Conservation (phyloP, 1,139 yeast genomes). For the Protomyces macrosporus region DNA sequence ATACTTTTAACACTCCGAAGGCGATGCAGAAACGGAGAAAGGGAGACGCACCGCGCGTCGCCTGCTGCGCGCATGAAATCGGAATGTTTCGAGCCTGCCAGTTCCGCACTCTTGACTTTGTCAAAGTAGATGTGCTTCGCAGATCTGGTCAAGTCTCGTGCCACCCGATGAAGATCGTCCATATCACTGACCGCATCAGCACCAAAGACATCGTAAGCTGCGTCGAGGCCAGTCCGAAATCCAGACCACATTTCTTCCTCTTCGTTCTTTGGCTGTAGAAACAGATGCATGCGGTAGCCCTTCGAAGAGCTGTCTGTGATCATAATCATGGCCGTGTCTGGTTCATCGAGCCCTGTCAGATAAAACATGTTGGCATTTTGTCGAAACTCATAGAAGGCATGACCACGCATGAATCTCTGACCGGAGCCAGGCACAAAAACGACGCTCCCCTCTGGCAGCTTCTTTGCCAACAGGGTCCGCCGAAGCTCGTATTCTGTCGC, state of each 20-base stretch:
- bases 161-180: conserved; percentile 12
- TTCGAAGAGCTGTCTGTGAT: conserved; percentile 45
- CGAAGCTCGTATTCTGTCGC: conserved; percentile 77
- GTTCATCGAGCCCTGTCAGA: conserved; percentile 65
- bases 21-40: conserved; percentile 50
- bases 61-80: conserved; percentile 34
- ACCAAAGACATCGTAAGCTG: conserved; percentile 75
- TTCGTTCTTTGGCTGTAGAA: conserved; percentile 80
- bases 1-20: conserved; percentile 67
- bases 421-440: conserved; percentile 50
- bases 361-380: conserved; percentile 70
- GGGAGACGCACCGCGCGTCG: conserved; percentile 40
- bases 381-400: conserved; percentile 86
- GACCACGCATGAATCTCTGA: conserved; percentile 74
- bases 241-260: conserved; percentile 92
- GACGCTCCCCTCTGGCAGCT: conserved; percentile 59
- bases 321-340: conserved; percentile 70
- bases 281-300: conserved; percentile 53
- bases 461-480: conserved; percentile 52
- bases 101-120: conserved; percentile 28
- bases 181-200: conserved; percentile 57
- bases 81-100: conserved; percentile 18
- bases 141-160: conserved; percentile 47
- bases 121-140: conserved; percentile 53
- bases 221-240: conserved; percentile 75